Conservation (phyloP, 108 stramenopile species). For the Conticribra guillardii region DNA sequence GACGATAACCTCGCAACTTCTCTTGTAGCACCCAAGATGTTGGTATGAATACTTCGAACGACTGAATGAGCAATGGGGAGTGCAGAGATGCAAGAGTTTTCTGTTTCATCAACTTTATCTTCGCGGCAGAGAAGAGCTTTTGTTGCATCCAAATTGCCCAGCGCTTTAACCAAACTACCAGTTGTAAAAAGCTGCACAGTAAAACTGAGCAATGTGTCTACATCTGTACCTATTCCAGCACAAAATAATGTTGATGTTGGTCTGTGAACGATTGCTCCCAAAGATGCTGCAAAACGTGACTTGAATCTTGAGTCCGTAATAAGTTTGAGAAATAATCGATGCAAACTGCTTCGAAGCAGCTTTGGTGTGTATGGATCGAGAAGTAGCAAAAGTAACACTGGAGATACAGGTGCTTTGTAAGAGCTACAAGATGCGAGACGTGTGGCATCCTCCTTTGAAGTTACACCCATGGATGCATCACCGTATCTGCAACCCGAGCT, state of each 20-base stretch:
- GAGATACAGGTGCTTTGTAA: constrained; percentile 75
- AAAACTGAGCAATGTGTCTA: constrained; percentile 85
- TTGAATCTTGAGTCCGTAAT: constrained; percentile 85
- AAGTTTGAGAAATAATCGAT: constrained; percentile 79
- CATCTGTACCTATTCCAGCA: constrained; percentile 89
- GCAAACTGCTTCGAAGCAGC: constrained; percentile 70
- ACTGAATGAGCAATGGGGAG: constrained; percentile 82
- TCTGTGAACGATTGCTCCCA: constrained; percentile 84
- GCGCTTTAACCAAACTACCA: constrained; percentile 83
- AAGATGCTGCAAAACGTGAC: constrained; percentile 80
- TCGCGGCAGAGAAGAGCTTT: constrained; percentile 75
- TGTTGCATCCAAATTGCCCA: constrained; percentile 73
- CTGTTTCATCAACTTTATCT: constrained; percentile 42
- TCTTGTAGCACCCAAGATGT: constrained; percentile 80
- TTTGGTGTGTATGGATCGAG: constrained; percentile 90
- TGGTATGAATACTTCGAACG: constrained; percentile 85
- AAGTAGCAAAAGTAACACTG: constrained; percentile 74
- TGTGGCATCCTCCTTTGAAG: constrained; percentile 61
- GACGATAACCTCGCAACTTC: constrained; percentile 58
- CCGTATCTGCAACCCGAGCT: constrained; percentile 27
- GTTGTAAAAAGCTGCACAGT: constrained; percentile 92
- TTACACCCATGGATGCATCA: constrained; percentile 44
- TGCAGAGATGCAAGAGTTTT: constrained; percentile 59
- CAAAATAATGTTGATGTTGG: constrained; percentile 84
- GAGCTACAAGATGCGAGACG: constrained; percentile 75